Base-by-base conservation (phyloP, 1,284 basidiomycete species). In the Exobasidium rhododendri region DNA sequence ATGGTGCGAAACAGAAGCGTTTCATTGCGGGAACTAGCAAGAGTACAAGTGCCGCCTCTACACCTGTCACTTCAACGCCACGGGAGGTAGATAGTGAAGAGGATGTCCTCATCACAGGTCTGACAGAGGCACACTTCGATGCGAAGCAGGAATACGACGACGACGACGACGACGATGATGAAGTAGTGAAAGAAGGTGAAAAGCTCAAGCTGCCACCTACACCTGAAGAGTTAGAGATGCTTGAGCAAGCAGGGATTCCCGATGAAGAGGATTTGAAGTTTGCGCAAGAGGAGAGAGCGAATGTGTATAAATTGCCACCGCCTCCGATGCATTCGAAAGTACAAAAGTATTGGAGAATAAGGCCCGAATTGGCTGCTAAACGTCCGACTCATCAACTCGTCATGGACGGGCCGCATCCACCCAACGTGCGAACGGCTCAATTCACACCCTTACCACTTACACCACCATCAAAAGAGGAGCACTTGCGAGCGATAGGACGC, bases 161-260 rank as follows among this genome's bases (percentile, higher is more conserved):
- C 62, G 59, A 20, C 54, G 30, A 59, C 2, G 57, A 65, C n/a
- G 65, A 67, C 2, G 59, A 61, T 3, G 66, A 61, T 1, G 67
- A 69, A 6, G 47, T 77, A 7, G 55, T 78, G 0, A 44, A 71
- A 32, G 77, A 79, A 14, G 76, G 77, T 5, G 77, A 79, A 49
- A 49, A 62, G 10, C 58, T 79, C 14, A 71, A 70, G 13, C 57
- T 79, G 2, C 75, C 77, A 2, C 77, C 77, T 0, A 79, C 77
- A 13, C 77, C 77, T 2, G 68, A 71, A 47, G 73, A 79, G 63
- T 58, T 79, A 30, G 74, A 75, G 31, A 71, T 73, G 22, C 64
- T 79, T 61, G 77, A 79, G 31, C 59, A 63, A 6, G 73, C 73
- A 0, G 77, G 77, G 5, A 72, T 78, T 44, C 71, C 73, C 29